phyloP scores from a whole-genome alignment of 2,329 filamentous ascomycete species.

The Talaromyces rugulosus region DNA sequence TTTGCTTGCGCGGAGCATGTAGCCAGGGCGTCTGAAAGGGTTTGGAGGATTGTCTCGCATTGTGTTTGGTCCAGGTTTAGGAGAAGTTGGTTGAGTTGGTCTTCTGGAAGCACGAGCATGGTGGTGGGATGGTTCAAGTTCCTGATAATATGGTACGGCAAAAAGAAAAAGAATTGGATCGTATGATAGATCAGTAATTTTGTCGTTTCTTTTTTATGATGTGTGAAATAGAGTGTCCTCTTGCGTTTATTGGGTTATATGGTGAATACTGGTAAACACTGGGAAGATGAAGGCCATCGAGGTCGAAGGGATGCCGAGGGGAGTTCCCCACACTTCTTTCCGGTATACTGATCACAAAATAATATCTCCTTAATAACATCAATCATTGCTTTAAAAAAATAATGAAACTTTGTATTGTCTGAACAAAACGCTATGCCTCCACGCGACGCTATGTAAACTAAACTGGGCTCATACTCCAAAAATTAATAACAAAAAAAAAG shows the following conservation, averaged over 20 bases:
- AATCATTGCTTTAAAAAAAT: not conserved
- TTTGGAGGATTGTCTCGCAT: slow-evolving; percentile 32
- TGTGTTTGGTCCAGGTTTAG: slow-evolving; percentile 26
- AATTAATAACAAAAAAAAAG: not conserved
- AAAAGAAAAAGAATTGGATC: not conserved
- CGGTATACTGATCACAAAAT: no score
- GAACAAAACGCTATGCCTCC: not conserved
- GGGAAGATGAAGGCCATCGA: not conserved
- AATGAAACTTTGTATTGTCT: not conserved
- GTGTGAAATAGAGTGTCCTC: not conserved
- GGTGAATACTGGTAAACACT: not conserved
- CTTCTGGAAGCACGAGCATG: slow-evolving; percentile 34
- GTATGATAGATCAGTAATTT: not conserved
- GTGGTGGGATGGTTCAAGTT: slow-evolving; percentile 11
- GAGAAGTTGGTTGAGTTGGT: slow-evolving; percentile 30
- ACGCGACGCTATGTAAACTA: not conserved
- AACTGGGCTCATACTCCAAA: not conserved
- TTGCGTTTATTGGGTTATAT: not conserved
- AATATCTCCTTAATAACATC: not conserved
- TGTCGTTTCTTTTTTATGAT: not conserved
- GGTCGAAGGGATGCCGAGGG: not conserved
- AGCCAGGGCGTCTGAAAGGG: slow-evolving; percentile 31
- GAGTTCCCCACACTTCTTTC: not conserved
- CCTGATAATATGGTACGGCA: no score
- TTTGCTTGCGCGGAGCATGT: slow-evolving; percentile 25